Conservation (phyloP, 805 yeast genomes). For the Grigorovia humatica region DNA sequence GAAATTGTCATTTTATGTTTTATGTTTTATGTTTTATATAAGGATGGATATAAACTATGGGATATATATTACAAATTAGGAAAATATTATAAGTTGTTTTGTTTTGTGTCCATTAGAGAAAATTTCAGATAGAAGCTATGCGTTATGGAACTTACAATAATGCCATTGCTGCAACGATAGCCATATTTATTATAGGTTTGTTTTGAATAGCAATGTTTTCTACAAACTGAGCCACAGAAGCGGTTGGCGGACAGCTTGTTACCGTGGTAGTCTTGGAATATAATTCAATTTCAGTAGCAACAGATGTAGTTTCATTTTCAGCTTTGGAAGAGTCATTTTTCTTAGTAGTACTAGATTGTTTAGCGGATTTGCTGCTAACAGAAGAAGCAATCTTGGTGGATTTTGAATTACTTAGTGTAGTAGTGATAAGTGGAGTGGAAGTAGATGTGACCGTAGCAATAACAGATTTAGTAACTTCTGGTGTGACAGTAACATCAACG, state of each 20-base stretch:
- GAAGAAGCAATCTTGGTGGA: not conserved
- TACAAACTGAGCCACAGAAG: conserved; percentile 5
- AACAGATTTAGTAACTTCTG: conserved; percentile 34
- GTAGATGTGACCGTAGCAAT: conserved; percentile 33
- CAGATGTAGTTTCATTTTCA: not conserved
- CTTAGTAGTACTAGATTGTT: not conserved
- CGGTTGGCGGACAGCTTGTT: not conserved
- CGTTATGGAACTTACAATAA: not conserved
- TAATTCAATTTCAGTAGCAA: not conserved
- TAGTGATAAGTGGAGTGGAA: conserved; percentile 31
- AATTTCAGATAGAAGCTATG: not conserved
- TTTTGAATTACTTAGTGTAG: conserved; percentile 14
- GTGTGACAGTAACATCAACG: conserved; percentile 41
- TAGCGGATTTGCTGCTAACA: not conserved
- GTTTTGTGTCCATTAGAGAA: not conserved
- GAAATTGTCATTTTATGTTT: not conserved
- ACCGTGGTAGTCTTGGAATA: not conserved
- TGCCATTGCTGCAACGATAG: conserved; percentile 1
- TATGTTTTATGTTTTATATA: too few relatives aligned
- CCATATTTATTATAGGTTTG: not conserved
- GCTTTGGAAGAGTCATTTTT: not conserved
- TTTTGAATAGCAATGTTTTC: not conserved
- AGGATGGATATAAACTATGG: not conserved
- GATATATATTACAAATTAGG: not conserved
- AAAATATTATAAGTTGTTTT: too few relatives aligned